Conservation (phyloP, 129 eudicot species). For the Ambrosia trifida region DNA sequence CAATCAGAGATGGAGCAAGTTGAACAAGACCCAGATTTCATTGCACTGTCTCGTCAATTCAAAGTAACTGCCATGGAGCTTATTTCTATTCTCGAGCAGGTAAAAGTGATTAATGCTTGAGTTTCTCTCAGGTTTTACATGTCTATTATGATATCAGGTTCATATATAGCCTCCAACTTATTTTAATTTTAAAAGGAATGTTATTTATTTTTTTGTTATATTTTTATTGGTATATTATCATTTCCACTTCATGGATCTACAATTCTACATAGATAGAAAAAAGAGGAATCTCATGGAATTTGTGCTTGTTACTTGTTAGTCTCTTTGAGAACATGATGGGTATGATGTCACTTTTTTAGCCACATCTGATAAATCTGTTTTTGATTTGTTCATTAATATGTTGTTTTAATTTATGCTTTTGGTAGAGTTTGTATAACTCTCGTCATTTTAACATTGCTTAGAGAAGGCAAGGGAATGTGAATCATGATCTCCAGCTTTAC, state of each 20-base stretch:
- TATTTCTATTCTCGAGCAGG: conserved; percentile 98
- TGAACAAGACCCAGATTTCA: conserved; percentile 90
- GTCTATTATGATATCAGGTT: not conserved
- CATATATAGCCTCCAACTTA: conserved; percentile 9
- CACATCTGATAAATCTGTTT: conserved; percentile 9
- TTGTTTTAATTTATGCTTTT: conserved; percentile 5
- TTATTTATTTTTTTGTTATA: not conserved
- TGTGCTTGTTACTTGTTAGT: not conserved
- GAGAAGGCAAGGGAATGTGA: conserved; percentile 10
- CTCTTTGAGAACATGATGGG: not conserved
- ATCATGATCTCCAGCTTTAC: not conserved
- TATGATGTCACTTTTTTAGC: not conserved
- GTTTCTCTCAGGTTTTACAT: not conserved
- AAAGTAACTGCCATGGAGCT: conserved; percentile 96
- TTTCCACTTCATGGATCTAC: conserved; percentile 6
- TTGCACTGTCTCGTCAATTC: conserved; percentile 83
- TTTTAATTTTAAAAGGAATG: not conserved
- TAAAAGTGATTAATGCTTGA: conserved; percentile 25
- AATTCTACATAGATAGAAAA: conserved; percentile 6
- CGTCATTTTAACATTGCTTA: not conserved
- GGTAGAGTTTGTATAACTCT: conserved; percentile 7
- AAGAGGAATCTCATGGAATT: not conserved
- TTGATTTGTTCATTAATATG: not conserved
- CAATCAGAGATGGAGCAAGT: conserved; percentile 89
- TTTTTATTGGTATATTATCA: not conserved